Conservation (phyloP, 352 stramenopile species). For the Plasmopara halstedii region DNA sequence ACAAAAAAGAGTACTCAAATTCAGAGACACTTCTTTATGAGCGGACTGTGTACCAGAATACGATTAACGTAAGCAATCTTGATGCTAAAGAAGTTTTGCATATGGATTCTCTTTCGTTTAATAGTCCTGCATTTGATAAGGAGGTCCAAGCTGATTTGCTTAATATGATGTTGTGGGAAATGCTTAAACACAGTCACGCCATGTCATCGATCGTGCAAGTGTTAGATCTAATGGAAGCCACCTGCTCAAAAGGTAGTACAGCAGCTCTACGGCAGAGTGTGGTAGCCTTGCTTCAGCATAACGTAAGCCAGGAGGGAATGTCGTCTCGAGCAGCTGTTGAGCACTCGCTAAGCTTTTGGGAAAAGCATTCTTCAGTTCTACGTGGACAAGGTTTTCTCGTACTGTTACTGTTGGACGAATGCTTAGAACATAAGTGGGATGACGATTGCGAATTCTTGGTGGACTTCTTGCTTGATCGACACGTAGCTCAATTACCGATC, state of each 20-base stretch:
- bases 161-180: conserved; percentile 46
- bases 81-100: conserved; percentile 7
- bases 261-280: conserved; percentile 31
- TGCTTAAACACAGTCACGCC: conserved; percentile 35
- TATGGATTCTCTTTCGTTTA: conserved; percentile 3
- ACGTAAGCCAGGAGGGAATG: conserved; percentile 18
- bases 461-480: conserved; percentile 20
- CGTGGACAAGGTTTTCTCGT: conserved; percentile 36
- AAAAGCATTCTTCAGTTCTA: conserved; percentile 24
- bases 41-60: conserved; percentile 13
- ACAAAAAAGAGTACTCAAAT: conserved; percentile 14
- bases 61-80: conserved; percentile 10
- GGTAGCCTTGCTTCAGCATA: conserved; percentile 20
- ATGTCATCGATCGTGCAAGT: conserved; percentile 27
- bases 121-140: conserved; percentile 10
- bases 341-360: conserved; percentile 32
- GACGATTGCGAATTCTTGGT: conserved; percentile 27
- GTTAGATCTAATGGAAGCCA: conserved; percentile 34
- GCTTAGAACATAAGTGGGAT: conserved; percentile 21
- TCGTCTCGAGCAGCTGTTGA: conserved; percentile 18
- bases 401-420: conserved; percentile 35
- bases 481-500: conserved; percentile 17
- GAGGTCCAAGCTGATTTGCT: conserved; percentile 24
- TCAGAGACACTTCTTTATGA: conserved; percentile 10
- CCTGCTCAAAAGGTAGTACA: conserved; percentile 19